A percentile compares a stretch with the other conserved stretches of the same genome.
Conservation (phyloP, 169 alveolate genomes). For the Cyclospora cayetanensis region DNA sequence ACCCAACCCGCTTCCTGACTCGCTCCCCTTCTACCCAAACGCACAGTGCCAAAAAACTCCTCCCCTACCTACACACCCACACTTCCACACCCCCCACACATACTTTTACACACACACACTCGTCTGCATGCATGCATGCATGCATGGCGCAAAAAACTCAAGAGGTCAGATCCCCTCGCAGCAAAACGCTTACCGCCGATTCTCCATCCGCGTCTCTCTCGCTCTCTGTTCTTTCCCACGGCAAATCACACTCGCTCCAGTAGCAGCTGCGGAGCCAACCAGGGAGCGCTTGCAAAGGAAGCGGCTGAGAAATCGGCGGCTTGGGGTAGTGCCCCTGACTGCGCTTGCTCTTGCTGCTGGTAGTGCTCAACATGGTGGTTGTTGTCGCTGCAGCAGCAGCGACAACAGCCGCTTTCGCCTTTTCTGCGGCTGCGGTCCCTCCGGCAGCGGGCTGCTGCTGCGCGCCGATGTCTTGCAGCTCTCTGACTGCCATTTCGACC, state of each 20-base stretch:
- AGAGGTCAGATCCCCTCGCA: too few relatives aligned
- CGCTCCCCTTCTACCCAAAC: too few relatives aligned
- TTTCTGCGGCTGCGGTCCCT: background rate
- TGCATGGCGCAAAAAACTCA: too few relatives aligned
- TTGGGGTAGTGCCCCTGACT: slow-evolving; percentile 50
- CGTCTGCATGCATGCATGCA: background rate
- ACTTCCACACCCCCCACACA: background rate
- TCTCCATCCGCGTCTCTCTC: slow-evolving; percentile 35
- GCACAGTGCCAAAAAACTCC: background rate
- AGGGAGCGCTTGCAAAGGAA: slow-evolving; percentile 48
- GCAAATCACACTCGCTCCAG: slow-evolving; percentile 62
- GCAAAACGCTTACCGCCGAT: slow-evolving; percentile 8
- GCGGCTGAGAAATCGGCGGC: slow-evolving; percentile 52
- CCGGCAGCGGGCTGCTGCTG: slow-evolving; percentile 47
- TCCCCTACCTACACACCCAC: background rate
- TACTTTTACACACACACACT: background rate
- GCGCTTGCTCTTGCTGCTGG: slow-evolving; percentile 59
- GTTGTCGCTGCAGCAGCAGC: slow-evolving; percentile 1
- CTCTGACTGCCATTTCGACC: slow-evolving; percentile 65
- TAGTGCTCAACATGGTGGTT: background rate
- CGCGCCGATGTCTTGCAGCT: slow-evolving; percentile 57
- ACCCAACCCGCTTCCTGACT: too few relatives aligned
- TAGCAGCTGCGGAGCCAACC: slow-evolving; percentile 54
- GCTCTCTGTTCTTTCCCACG: slow-evolving; percentile 56
- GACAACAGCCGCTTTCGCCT: slow-evolving; percentile 1